These are phyloP conservation scores for Diplocarpon rosae DNA, from an alignment of 2,329 filamentous ascomycete species.

Conservation along the genomic window DNA sequence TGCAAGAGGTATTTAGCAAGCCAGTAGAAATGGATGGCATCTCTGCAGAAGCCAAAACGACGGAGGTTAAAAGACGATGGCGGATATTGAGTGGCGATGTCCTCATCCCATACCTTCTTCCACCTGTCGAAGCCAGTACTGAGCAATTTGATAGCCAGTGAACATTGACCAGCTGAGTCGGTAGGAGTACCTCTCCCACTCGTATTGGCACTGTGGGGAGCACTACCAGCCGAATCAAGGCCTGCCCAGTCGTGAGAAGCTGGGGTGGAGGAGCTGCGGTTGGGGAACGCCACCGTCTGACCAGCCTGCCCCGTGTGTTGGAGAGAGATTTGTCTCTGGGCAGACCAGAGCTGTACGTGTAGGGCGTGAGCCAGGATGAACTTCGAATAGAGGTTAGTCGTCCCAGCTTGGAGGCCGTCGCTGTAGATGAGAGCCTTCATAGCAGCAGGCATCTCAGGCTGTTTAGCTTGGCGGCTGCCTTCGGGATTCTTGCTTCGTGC, in stretches of 20 bases:
- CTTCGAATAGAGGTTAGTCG: conserved; percentile 63
- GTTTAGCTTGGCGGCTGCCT: conserved; percentile 51
- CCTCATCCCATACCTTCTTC: conserved; percentile 61
- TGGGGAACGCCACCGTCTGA: conserved; percentile 17
- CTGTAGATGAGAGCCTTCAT: conserved; percentile 50
- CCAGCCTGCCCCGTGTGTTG: conserved; percentile 24
- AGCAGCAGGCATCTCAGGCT: conserved; percentile 52
- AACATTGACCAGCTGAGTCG: conserved; percentile 26
- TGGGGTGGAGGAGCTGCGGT: conserved; percentile 43
- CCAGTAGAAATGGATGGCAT: conserved; percentile 65
- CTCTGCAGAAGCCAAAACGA: conserved; percentile 58
- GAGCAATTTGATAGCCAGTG: conserved; percentile 36
- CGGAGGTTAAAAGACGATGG: conserved; percentile 39
- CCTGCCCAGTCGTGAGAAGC: conserved; percentile 44
- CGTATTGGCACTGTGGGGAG: conserved; percentile 34
- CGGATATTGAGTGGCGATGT: conserved; percentile 58
- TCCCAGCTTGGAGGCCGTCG: conserved; percentile 48
- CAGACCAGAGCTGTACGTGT: conserved; percentile 47
- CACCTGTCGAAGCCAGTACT: conserved; percentile 55
- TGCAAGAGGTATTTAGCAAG: conserved; percentile 56
- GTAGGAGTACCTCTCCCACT: conserved; percentile 38
- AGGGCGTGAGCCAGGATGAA: conserved; percentile 64
- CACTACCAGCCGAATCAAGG: too few species aligned
- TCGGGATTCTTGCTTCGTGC: conserved; percentile 47
- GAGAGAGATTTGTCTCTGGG: conserved; percentile 33